Percentiles rank a stretch among this genome's conserved stretches.
Evolutionary conservation across 306 rosid genomes (phyloP).

Genomic region (Pterocarpus macrocarpus): DNA sequence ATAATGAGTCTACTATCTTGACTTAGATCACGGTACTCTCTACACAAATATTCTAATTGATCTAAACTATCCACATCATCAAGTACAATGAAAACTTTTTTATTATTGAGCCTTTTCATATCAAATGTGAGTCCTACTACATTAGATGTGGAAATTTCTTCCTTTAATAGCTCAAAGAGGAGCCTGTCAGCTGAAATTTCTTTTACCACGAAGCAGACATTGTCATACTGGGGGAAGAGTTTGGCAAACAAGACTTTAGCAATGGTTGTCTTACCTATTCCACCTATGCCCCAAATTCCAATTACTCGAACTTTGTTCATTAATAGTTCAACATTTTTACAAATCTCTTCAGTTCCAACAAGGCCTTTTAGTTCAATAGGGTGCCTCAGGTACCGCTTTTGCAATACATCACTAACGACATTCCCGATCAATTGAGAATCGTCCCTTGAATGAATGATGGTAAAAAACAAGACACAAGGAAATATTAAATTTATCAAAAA

Average conservation of each 20-base stretch:
- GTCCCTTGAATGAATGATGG: not conserved
- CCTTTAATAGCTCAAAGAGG: conserved; percentile 16
- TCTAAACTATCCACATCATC: not conserved
- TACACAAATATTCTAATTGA: not conserved
- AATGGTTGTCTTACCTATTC: conserved; percentile 51
- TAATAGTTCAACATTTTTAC: not conserved
- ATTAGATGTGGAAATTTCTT: not conserved
- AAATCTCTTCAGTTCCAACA: conserved; percentile 24
- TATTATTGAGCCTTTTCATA: not conserved
- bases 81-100: conserved; percentile 8
- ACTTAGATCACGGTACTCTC: not conserved
- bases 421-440: conserved; percentile 15
- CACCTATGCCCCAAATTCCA: conserved; percentile 54
- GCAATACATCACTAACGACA: conserved; percentile 30
- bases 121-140: not conserved
- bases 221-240: conserved; percentile 28
- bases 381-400: not conserved
- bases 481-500: not conserved
- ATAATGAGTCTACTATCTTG: conserved; percentile 8
- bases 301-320: not conserved
- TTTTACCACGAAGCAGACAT: conserved; percentile 6
- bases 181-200: conserved; percentile 26
- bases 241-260: conserved; percentile 39
- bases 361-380: not conserved
- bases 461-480: not conserved